phyloP scores from a whole-genome alignment of 441 rosid genomes.

The Euphorbia neoarborescens region DNA sequence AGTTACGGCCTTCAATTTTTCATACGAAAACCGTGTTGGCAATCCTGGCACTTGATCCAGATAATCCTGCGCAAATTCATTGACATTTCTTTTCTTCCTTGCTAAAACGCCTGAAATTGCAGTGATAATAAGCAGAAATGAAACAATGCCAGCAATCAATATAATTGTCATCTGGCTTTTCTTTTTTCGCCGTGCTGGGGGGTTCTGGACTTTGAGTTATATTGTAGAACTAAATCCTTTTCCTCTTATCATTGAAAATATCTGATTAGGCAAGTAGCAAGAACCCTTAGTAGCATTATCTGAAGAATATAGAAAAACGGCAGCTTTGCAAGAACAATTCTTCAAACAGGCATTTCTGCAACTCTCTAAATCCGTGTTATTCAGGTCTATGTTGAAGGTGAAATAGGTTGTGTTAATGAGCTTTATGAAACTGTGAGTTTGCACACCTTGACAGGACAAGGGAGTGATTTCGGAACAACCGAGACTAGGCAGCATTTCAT shows the following conservation, averaged over 20 bases:
- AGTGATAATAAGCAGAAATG: neutral
- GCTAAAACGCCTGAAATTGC: neutral
- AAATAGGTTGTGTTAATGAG: conserved; percentile 3
- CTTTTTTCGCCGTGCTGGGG: neutral
- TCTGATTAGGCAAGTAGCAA: conserved; percentile 13
- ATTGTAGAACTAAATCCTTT: conserved; percentile 3
- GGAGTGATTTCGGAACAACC: conserved; percentile 14
- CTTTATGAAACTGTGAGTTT: conserved; percentile 3
- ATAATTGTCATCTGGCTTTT: neutral
- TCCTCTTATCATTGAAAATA: conserved; percentile 9
- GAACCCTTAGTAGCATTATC: neutral
- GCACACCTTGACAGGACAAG: neutral
- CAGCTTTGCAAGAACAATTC: conserved; percentile 18
- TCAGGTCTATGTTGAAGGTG: neutral
- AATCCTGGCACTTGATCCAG: conserved; percentile 15
- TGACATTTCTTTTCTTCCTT: neutral
- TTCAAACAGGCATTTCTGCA: conserved; percentile 8
- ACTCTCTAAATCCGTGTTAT: neutral
- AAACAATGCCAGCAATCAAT: conserved; percentile 3
- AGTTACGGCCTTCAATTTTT: neutral
- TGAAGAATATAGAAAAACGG: conserved; percentile 7
- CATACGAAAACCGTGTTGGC: conserved; percentile 11
- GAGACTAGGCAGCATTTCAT: neutral
- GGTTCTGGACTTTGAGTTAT: conserved; percentile 12
- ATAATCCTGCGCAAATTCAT: neutral